Conservation (phyloP, 345 rosid genomes). For the Boechera stricta region DNA sequence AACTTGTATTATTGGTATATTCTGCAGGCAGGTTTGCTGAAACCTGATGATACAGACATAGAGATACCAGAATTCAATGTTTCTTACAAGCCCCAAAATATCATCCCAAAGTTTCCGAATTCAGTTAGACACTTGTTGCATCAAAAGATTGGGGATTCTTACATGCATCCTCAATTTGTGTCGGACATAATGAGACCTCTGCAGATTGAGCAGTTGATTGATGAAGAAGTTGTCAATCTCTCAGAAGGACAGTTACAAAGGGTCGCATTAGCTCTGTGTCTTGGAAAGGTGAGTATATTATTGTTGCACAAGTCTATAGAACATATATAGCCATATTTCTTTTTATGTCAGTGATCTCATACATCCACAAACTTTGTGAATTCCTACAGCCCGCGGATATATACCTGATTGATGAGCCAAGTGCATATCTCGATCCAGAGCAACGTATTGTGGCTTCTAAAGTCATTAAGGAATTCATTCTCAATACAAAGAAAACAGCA, state of each 20-base stretch:
- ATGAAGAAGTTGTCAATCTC: conserved; percentile 91
- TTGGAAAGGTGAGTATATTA: conserved; percentile 73
- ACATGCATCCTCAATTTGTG: conserved; percentile 90
- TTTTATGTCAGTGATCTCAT: conserved; percentile 32
- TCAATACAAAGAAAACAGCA: conserved; percentile 98
- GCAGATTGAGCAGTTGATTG: conserved; percentile 94
- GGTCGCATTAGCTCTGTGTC: conserved; percentile 93
- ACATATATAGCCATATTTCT: neutral
- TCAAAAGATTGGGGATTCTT: conserved; percentile 88
- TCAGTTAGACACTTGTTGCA: conserved; percentile 88
- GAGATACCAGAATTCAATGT: conserved; percentile 97
- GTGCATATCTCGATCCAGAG: conserved; percentile 99
- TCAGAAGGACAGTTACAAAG: conserved; percentile 99
- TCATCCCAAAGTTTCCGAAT: conserved; percentile 80
- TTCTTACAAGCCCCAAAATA: conserved; percentile 98
- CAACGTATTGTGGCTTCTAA: conserved; percentile 98
- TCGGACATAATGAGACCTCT: conserved; percentile 99
- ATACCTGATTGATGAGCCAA: conserved; percentile 96
- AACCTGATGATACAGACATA: conserved; percentile 77
- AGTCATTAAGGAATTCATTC: conserved; percentile 96
- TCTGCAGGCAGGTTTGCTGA: conserved; percentile 85
- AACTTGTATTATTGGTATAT: conserved; percentile 26
- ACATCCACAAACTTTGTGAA: neutral
- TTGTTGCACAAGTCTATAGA: neutral
- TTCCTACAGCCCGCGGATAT: conserved; percentile 89